phyloP scores from a whole-genome alignment of 768 basidiomycete species.

The Rhizopogon roseolus region DNA sequence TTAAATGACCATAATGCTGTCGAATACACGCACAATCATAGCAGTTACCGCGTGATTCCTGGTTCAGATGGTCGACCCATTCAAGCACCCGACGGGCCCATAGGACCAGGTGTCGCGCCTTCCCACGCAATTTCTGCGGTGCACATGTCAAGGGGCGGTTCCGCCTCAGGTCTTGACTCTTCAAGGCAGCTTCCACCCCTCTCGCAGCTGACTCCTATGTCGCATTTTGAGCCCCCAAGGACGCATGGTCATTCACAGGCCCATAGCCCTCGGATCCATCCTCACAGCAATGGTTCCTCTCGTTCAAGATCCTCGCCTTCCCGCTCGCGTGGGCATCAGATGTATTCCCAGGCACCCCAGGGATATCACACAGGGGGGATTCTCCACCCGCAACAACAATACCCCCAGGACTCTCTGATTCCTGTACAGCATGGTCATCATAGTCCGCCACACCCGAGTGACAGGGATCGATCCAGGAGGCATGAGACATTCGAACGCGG shows the following conservation, averaged over 20 bases:
- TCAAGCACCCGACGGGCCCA: conserved; percentile 44
- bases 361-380: conserved; percentile 32
- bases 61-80: conserved; percentile 47
- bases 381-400: conserved; percentile 37
- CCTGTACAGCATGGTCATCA: conserved; percentile 42
- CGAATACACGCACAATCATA: conserved; percentile 48
- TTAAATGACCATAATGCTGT: conserved; percentile 42
- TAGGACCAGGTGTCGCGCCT: conserved; percentile 33
- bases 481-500: conserved; percentile 42
- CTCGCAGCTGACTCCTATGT: conserved; percentile 41
- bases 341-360: conserved; percentile 27
- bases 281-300: conserved; percentile 35
- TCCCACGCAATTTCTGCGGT: conserved; percentile 33
- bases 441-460: conserved; percentile 45
- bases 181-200: conserved; percentile 46
- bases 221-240: conserved; percentile 31
- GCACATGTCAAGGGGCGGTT: conserved; percentile 40
- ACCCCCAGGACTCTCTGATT: conserved; percentile 38
- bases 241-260: conserved; percentile 30
- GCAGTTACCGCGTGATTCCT: conserved; percentile 40
- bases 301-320: conserved; percentile 45
- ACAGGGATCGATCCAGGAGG: conserved; percentile 40
- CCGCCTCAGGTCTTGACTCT: conserved; percentile 36
- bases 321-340: conserved; percentile 45
- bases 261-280: conserved; percentile 39